Evolutionary conservation across 2,329 filamentous ascomycete genomes (phyloP), one percentile per base, ranked within the genome.

Genomic region (Myriangium duriaei): DNA sequence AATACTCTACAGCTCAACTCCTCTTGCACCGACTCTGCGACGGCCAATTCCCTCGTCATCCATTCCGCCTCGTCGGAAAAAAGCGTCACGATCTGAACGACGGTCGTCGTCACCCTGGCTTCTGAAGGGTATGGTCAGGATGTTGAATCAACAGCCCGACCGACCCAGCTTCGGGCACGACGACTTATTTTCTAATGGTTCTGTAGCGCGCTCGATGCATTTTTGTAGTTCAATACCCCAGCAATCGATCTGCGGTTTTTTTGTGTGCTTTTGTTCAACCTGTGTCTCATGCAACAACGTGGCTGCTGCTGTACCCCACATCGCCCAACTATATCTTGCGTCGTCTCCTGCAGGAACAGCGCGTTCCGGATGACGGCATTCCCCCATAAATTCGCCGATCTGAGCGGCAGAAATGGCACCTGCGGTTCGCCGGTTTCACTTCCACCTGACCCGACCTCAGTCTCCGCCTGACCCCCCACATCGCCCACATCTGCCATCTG

Each of bases 231-330:
- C 36, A 39, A 39, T 32, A 32, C 29, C 36, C 36, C 36, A 33
- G 36, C 36, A 39, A 39, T 32, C 18, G 36, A 39, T 39, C 36
- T 39, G 36, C 28, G 36, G 36, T 32, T 39, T 30, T 21, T 39
- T 28, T 26, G n/a, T n/a, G n/a, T n/a, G n/a, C n/a, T n/a, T n/a
- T n/a, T n/a, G n/a, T n/a, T n/a, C n/a, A n/a, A n/a, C n/a, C n/a
- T n/a, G n/a, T n/a, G n/a, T n/a, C n/a, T n/a, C n/a, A n/a, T n/a
- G n/a, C n/a, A n/a, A n/a, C n/a, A n/a, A n/a, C n/a, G n/a, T n/a
- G n/a, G n/a, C n/a, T n/a, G n/a, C n/a, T n/a, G n/a, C n/a, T n/a
- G n/a, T n/a, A n/a, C n/a, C n/a, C n/a, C n/a, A n/a, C n/a, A n/a
- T n/a, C n/a, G n/a, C n/a, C n/a, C n/a, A n/a, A n/a, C n/a, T n/a